Evolutionary conservation across 768 basidiomycete genomes (phyloP), one percentile per base, ranked within the genome.

Genomic region (Tulasnella sp.): DNA sequence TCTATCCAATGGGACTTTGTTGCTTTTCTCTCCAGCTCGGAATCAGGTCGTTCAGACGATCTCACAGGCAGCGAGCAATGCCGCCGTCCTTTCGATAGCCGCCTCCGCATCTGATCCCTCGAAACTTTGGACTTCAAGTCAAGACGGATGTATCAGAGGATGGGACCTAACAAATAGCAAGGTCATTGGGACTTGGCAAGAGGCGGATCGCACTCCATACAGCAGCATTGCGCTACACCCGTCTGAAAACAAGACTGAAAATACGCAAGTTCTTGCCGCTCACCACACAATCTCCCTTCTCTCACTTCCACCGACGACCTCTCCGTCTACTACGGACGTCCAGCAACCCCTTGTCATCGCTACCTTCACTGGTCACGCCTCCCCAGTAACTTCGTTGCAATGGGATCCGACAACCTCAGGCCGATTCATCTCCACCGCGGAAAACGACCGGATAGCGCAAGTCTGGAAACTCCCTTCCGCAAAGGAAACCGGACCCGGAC

Each of bases 281-380:
- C 88, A 89, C 80, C 89, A 91, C 81, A 85, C 85, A 80, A 89
- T 92, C 79, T 87, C 86, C 70, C 84, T 92, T 18, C 83, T 91
- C 23, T 86, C 89, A 20, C 80, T 80, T 29, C 78, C 80, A 32
- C 51, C 67, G 1, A 20, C 69, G 16, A 51, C 73, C 18, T 76
- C 78, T 32, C 74, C 37, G 5, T 32, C 55, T 11, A 18, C 75
- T 26, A 69, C 77, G 18, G 83, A 86, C 46, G 78, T 84, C 23
- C 85, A 85, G 81, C 88, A 87, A 82, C 86, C 88, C 20, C 84
- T 82, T 70, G 86, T 87, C 79, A 51, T 87, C 7, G 86, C 88
- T 3, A 86, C 86, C 15, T 91, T 91, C 79, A 90, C 89, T 26
- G 91, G 91, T 0, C 91, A 92, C 81, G 89, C 90, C 5, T 90